Percentiles rank a stretch among this genome's conserved stretches.
These are phyloP conservation scores for Metarhizium robertsii DNA, from an alignment of 2,329 filamentous ascomycete genomes.

Conservation along the genomic window DNA sequence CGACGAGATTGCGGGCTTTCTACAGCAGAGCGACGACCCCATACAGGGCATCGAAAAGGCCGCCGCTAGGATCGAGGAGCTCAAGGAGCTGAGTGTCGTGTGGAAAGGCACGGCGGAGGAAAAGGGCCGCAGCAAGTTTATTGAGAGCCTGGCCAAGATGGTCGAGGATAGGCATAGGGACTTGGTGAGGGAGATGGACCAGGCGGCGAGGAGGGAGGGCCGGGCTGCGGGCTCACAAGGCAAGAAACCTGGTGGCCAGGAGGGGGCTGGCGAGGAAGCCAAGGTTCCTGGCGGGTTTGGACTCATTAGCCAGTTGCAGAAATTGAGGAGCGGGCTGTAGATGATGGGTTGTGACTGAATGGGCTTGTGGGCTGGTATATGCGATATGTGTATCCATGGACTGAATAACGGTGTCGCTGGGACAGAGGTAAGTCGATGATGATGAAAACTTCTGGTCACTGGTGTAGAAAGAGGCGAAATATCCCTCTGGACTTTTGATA, in stretches of 20 bases:
- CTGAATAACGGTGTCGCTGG: too few relatives aligned
- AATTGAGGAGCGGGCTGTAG: slow-evolving; percentile 45
- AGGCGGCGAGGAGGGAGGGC: slow-evolving; percentile 25
- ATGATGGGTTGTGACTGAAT: neutral
- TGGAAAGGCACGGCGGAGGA: slow-evolving; percentile 98
- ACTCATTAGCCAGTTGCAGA: slow-evolving; percentile 53
- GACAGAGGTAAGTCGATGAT: neutral
- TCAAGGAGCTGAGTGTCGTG: slow-evolving; percentile 67
- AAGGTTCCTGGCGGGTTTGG: slow-evolving; percentile 44
- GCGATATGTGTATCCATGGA: neutral
- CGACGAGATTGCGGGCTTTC: slow-evolving; percentile 60
- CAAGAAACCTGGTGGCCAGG: slow-evolving; percentile 19
- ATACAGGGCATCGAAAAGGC: slow-evolving; percentile 66
- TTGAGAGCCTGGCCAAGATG: slow-evolving; percentile 71
- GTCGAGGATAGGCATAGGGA: slow-evolving; percentile 66
- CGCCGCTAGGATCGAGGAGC: slow-evolving; percentile 60
- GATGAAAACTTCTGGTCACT: neutral
- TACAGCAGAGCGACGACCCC: slow-evolving; percentile 48
- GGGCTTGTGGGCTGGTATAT: neutral
- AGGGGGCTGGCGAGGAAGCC: slow-evolving; percentile 25
- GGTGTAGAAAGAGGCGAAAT: too few relatives aligned
- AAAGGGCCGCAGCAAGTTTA: slow-evolving; percentile 69
- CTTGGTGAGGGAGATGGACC: slow-evolving; percentile 42
- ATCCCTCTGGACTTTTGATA: too few relatives aligned
- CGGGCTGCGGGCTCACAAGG: slow-evolving; percentile 23